Percentiles rank a stretch among this genome's conserved stretches.
phyloP scores from a whole-genome alignment of 2,329 filamentous ascomycete species.

The Calonectria henricotiae region DNA sequence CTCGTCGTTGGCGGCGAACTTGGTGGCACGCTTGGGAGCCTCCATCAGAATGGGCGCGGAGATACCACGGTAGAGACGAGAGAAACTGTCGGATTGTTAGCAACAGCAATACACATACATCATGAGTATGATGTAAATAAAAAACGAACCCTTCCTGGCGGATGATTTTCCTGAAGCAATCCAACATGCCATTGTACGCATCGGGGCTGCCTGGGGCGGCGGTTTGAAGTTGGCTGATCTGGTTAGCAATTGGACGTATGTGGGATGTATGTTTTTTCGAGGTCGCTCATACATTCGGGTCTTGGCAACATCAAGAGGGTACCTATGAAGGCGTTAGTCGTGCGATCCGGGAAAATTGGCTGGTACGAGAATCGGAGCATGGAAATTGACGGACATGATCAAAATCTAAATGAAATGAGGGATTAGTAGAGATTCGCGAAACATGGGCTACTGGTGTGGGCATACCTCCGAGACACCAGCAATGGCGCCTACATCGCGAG shows the following conservation, averaged over 20 bases:
- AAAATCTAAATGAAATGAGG: slow-evolving; percentile 75
- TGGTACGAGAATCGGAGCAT: slow-evolving; percentile 33
- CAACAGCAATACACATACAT: slow-evolving; percentile 29
- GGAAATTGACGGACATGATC: slow-evolving; percentile 77
- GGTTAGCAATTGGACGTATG: slow-evolving; percentile 44
- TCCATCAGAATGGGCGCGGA: slow-evolving; percentile 98
- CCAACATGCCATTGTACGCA: slow-evolving; percentile 95
- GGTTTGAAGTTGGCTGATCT: slow-evolving; percentile 85
- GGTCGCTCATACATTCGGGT: slow-evolving; percentile 85
- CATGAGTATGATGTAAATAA: slow-evolving; percentile 29
- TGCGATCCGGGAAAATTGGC: neutral
- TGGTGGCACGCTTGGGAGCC: slow-evolving; percentile 92
- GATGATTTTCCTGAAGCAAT: slow-evolving; percentile 98
- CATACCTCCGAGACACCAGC: slow-evolving; percentile 97
- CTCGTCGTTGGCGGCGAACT: slow-evolving; percentile 98
- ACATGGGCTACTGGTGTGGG: slow-evolving; percentile 20
- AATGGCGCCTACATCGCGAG: slow-evolving; percentile 79
- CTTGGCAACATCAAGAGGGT: slow-evolving; percentile 98
- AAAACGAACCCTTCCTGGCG: slow-evolving; percentile 87
- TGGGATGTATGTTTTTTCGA: slow-evolving; percentile 39
- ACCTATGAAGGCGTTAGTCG: slow-evolving; percentile 73
- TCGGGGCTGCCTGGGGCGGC: slow-evolving; percentile 82
- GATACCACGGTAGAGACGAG: slow-evolving; percentile 95
- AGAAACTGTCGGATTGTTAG: slow-evolving; percentile 73
- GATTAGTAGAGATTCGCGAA: slow-evolving; percentile 49